phyloP scores from a whole-genome alignment of 805 yeast species.

The Kodamaea sagamina region DNA sequence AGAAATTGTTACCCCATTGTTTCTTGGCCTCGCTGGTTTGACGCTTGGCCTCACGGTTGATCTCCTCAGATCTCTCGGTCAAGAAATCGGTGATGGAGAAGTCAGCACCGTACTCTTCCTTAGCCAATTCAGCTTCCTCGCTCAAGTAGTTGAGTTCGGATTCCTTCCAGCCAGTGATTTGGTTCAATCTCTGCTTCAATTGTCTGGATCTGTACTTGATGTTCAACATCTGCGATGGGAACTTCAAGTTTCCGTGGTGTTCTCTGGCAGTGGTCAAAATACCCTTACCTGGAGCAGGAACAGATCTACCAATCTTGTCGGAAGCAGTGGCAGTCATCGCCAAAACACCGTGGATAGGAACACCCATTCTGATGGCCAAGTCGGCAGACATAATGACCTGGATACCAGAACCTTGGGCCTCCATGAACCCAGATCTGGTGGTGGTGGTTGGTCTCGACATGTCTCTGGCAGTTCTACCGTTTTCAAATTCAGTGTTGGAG shows the following conservation, averaged over 20 bases:
- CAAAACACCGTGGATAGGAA: conserved; percentile 94
- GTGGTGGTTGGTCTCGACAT: conserved; percentile 99
- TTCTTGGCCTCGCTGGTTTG: conserved; percentile 87
- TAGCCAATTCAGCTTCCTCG: conserved; percentile 65
- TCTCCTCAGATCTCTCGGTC: conserved; percentile 83
- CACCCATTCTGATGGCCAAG: conserved; percentile 96
- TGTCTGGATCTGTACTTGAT: conserved; percentile 94
- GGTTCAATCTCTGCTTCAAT: conserved; percentile 72
- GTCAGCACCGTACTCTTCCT: conserved; percentile 53
- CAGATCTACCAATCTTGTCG: conserved; percentile 97
- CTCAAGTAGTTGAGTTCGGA: conserved; percentile 69
- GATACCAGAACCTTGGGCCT: conserved; percentile 98
- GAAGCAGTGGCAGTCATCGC: conserved; percentile 96
- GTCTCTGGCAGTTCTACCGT: conserved; percentile 96
- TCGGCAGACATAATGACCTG: conserved; percentile 95
- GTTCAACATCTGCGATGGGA: conserved; percentile 78
- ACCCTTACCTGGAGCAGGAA: conserved; percentile 99
- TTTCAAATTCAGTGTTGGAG: conserved; percentile 81
- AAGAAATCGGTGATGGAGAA: conserved; percentile 52
- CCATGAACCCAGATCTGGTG: conserved; percentile 97
- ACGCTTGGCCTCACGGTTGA: conserved; percentile 77
- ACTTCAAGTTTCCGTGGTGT: conserved; percentile 76
- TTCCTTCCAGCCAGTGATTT: conserved; percentile 83
- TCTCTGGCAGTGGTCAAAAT: conserved; percentile 97
- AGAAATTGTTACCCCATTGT: conserved; percentile 96